phyloP scores from a whole-genome alignment of 1,284 basidiomycete genomes.

The Heterobasidion irregulare region DNA sequence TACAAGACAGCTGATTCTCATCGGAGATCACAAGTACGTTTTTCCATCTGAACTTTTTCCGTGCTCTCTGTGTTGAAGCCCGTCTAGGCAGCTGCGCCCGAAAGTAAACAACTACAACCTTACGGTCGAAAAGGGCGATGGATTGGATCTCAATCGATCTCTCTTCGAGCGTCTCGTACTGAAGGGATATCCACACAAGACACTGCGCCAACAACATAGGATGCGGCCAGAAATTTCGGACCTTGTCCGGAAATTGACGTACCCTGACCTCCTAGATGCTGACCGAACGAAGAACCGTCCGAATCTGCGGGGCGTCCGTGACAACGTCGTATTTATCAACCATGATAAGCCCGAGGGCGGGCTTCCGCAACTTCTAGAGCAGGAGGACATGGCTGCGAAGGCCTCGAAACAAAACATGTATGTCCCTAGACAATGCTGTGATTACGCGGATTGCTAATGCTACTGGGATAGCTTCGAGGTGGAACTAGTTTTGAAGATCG shows the following conservation, averaged over 20 bases:
- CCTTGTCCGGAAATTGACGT: constrained; percentile 50
- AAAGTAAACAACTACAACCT: constrained; percentile 57
- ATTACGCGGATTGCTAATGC: background rate
- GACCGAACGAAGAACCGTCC: constrained; percentile 37
- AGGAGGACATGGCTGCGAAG: constrained; percentile 32
- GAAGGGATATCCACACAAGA: constrained; percentile 50
- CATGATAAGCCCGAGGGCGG: constrained; percentile 52
- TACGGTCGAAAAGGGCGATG: constrained; percentile 57
- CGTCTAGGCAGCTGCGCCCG: constrained; percentile 59
- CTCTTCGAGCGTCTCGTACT: constrained; percentile 62
- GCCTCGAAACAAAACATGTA: constrained; percentile 53
- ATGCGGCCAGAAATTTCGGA: constrained; percentile 65
- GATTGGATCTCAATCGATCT: constrained; percentile 55
- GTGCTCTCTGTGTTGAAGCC: too few relatives aligned
- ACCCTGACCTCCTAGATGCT: constrained; percentile 53
- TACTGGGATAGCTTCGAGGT: constrained; percentile 26
- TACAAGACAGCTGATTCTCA: constrained; percentile 49
- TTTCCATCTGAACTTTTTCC: too few relatives aligned
- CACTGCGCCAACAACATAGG: constrained; percentile 50
- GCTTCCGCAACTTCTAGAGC: constrained; percentile 28
- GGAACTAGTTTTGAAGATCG: constrained; percentile 54
- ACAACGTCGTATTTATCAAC: constrained; percentile 53
- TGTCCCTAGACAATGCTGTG: background rate
- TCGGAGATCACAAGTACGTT: constrained; percentile 59
- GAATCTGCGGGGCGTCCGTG: constrained; percentile 40